These are phyloP conservation scores for Eimeria mitis DNA, from an alignment of 169 alveolate genomes.

Conservation along the genomic window DNA sequence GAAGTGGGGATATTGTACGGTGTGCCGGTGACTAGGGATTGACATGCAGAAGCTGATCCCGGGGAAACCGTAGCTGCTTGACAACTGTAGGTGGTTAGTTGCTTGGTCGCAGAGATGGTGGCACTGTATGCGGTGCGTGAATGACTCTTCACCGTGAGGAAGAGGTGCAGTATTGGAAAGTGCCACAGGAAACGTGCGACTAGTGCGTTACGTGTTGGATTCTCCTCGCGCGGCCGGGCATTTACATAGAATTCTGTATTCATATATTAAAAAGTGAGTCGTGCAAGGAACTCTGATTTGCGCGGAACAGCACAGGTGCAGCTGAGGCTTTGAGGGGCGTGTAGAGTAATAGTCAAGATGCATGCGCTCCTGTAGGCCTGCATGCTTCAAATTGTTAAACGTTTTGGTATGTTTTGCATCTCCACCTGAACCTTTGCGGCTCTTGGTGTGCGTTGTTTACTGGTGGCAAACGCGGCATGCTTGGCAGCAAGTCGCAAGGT, in stretches of 20 bases:
- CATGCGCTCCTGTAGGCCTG: neutral
- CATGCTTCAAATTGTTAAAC: neutral
- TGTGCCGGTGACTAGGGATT: neutral
- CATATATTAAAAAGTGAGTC: neutral
- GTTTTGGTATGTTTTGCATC: neutral
- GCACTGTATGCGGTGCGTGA: neutral
- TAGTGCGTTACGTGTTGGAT: neutral
- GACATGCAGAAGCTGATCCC: neutral
- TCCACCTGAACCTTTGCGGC: neutral
- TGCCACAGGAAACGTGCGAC: neutral
- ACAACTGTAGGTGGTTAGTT: neutral
- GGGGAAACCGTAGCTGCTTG: neutral
- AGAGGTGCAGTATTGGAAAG: neutral
- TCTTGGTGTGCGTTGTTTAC: neutral
- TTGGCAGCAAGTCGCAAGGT: neutral
- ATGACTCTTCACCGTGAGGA: neutral
- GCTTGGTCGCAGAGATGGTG: neutral
- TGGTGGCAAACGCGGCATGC: neutral
- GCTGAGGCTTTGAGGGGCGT: neutral
- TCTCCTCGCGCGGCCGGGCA: neutral
- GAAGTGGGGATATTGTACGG: neutral
- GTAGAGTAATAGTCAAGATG: neutral
- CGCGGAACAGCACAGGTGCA: neutral
- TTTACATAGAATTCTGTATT: neutral
- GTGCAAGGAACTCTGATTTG: neutral